phyloP scores from a whole-genome alignment of 1,284 basidiomycete species.

The Schizopora paradoxa region DNA sequence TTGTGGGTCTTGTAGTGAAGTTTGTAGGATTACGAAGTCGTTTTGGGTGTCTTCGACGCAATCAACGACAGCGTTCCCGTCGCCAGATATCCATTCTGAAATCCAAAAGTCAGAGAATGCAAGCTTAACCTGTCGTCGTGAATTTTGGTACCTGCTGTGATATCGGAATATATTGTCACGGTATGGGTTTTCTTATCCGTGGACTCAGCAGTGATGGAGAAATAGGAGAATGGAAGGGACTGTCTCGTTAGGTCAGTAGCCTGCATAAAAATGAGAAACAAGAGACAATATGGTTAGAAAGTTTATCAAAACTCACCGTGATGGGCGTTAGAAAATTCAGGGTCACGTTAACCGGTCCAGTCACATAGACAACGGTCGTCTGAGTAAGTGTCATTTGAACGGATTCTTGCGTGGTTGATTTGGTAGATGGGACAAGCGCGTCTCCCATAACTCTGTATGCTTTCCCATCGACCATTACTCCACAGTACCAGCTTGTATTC shows the following conservation, averaged over 20 bases:
- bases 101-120: background rate
- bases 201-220: conserved; percentile 32
- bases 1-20: conserved; percentile 23
- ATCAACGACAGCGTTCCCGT: conserved; percentile 23
- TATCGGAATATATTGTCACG: conserved; percentile 36
- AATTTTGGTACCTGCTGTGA: conserved; percentile 23
- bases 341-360: background rate
- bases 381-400: background rate
- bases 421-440: no score
- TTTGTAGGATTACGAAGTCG: conserved; percentile 26
- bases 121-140: background rate
- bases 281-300: background rate
- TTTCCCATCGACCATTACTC: conserved; percentile 2
- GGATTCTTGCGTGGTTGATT: background rate
- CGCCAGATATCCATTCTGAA: conserved; percentile 33
- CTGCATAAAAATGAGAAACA: conserved; percentile 7
- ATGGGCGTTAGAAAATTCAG: background rate
- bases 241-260: conserved; percentile 29
- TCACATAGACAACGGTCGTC: background rate
- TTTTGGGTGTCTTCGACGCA: conserved; percentile 27
- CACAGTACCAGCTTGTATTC: conserved; percentile 2
- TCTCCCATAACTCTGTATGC: background rate
- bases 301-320: background rate
- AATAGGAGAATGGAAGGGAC: conserved; percentile 39
- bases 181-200: conserved; percentile 31